Percentiles rank a stretch among this genome's conserved stretches.
These are phyloP conservation scores for Colletotrichum karsti DNA, from an alignment of 2,329 filamentous ascomycete genomes.

Conservation along the genomic window DNA sequence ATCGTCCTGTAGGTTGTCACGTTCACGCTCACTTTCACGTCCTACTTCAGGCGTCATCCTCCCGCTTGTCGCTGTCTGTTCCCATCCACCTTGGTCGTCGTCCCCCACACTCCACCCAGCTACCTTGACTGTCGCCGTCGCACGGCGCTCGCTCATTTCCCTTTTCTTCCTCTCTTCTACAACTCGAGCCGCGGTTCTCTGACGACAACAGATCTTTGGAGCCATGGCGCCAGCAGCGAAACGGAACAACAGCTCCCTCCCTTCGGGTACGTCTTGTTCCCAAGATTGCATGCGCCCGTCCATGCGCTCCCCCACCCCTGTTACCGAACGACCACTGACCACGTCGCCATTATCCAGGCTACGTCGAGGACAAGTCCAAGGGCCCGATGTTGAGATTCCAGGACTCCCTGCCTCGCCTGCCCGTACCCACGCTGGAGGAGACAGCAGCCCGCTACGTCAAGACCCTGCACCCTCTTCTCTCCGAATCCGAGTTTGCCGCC, in stretches of 20 bases:
- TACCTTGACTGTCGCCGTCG: not conserved
- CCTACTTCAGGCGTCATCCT: not conserved
- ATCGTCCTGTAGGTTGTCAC: constrained; percentile 12
- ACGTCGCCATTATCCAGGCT: constrained; percentile 58
- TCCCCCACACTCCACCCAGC: not conserved
- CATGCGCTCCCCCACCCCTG: not conserved
- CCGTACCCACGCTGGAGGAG: constrained; percentile 84
- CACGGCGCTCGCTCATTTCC: not conserved
- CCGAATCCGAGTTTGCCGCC: constrained; percentile 70
- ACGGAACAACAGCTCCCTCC: constrained; percentile 67
- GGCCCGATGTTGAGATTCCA: constrained; percentile 86
- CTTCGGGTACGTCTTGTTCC: constrained; percentile 50
- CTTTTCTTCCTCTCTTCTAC: not conserved
- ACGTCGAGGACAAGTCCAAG: constrained; percentile 82
- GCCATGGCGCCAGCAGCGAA: constrained; percentile 62
- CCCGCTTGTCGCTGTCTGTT: not conserved
- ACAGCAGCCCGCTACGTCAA: constrained; percentile 84
- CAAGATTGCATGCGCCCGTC: not conserved
- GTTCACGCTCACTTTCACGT: not conserved
- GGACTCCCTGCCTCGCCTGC: constrained; percentile 82
- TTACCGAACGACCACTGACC: not conserved
- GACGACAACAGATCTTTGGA: constrained; percentile 31
- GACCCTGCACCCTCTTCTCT: constrained; percentile 79
- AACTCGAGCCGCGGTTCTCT: not conserved
- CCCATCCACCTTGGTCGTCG: not conserved